Evolutionary conservation across 345 rosid species (phyloP), one percentile per base, ranked within the genome.

Genomic region (Lumnitzera racemosa): DNA sequence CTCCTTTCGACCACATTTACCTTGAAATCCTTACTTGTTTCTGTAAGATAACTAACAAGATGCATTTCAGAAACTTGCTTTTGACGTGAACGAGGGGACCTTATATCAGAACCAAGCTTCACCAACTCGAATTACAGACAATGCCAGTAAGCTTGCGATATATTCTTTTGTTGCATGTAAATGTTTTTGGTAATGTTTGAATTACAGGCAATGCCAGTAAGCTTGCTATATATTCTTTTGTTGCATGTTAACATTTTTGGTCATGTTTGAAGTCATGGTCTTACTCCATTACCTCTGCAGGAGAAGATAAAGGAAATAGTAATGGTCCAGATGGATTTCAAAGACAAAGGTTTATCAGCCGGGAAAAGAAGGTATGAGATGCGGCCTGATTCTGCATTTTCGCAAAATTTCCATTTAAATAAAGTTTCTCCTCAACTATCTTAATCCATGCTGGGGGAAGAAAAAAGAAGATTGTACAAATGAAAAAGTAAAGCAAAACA

Each of bases 321-420:
- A 24, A 24, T 46, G 55, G 51, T 58, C 49, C 59, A 15, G 63
- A 67, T 48, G 64, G 68, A 67, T 75, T 67, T 57, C 63, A 55
- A 56, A 73, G 82, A 66, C 65, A 76, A 57, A 71, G 79, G 79
- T 67, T 77, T 13, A 78, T 81, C 60, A 74, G 79, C 63, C 76
- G 78, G 82, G 43, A 63, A 6, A 63, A 49, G 4, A 58, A 75
- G 78, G 82, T 78, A 55, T 56, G 70, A 43, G 13, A 61, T 61
- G 24, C 57, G 15, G 47, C 55, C 62, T 46, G 65, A 41, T 56
- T 61, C 27, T 56, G 12, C 61, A 51, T 43, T 36, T 67, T 60
- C 31, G 20, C 52, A 47, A 15, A 43, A 43, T 51, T 46, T 53
- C 46, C 24, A 14, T 25, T 55, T n/a, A 12, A 12, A 20, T 43